Base-by-base conservation (phyloP, 148 eudicot species). In the Vaccinium myrtillus region DNA sequence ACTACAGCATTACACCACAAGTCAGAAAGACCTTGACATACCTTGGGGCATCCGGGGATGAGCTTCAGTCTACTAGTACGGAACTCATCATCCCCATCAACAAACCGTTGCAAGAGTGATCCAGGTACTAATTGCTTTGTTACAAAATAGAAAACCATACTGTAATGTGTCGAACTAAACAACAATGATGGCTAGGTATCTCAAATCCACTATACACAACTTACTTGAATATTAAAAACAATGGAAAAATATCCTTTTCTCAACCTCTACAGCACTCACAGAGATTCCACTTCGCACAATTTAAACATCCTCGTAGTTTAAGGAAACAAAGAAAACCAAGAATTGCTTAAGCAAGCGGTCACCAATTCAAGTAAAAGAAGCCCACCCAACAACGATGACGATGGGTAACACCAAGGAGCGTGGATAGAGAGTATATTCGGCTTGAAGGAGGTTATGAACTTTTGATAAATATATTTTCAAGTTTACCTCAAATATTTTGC, bases 61-160 rank as follows among this genome's bases (percentile, higher is more conserved):
- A 97, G 95, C 92, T 97, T 97, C 79, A 97, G 87, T 83, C 99
- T 91, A 87, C 94, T 94, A 82, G 92, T 97, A 76, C 99, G 96
- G 85, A 97, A 97, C 91, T 97, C 99, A 84, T 97, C 99, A 88
- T 97, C 99, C 78, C 99, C 98, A 88, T 97, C 98, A 76, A 97
- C 99, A 91, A 97, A 97, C 77, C 98, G 92, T 91, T 97, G 96
- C 90, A 95, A 79, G 75, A 97, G 98, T 80, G 99, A 95, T 81
- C 99, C 98, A 36, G 96, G 91, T 69, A 76, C 86, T 85, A 97
- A 65, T 85, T 92, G 87, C 86, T 94, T 90, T 2, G 92, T 88
- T 82, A 97, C 98, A 56, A 95, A 93, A 86, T 97, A 97, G 85
- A 94, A 97, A 63, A 97, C 92, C 99, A 97, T 97, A 90, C 99